Evolutionary conservation across 768 basidiomycete genomes (phyloP).

Genomic region (Hirschioporus abietinus): DNA sequence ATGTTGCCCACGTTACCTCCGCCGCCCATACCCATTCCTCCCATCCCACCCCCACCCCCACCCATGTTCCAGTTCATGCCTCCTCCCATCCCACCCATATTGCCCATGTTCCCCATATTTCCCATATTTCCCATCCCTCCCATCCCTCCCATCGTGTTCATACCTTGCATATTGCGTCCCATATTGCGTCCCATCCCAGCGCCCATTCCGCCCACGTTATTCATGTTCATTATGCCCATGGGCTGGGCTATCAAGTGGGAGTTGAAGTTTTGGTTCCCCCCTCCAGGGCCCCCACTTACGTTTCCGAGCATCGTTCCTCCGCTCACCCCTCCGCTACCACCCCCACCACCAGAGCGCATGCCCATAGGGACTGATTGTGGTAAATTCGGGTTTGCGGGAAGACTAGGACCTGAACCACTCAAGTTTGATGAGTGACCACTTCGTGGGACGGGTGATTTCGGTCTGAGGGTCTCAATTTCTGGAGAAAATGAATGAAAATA

Average conservation of each 20-base stretch:
- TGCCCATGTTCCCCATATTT: conserved; percentile 20
- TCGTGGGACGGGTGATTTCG: conserved; percentile 71
- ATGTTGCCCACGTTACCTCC: conserved; percentile 7
- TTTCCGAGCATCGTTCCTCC: conserved; percentile 14
- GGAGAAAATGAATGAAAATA: conserved; percentile 14
- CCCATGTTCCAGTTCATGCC: conserved; percentile 13
- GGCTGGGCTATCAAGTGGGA: conserved; percentile 29
- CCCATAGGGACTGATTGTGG: conserved; percentile 14
- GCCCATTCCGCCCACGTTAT: conserved; percentile 12
- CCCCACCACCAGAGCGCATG: conserved; percentile 14
- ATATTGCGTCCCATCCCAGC: conserved; percentile 14
- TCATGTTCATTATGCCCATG: conserved; percentile 23
- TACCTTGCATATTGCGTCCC: conserved; percentile 14
- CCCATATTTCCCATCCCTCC: conserved; percentile 23
- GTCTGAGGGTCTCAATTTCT: conserved; percentile 81
- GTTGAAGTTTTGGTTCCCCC: conserved; percentile 9
- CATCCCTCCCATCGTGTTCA: conserved; percentile 14
- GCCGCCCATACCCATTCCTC: conserved; percentile 13
- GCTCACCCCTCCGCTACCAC: conserved; percentile 15
- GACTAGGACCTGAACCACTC: not conserved
- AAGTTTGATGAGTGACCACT: conserved; percentile 18
- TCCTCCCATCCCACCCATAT: conserved; percentile 6
- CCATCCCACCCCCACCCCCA: conserved; percentile 15
- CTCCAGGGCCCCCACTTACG: not conserved
- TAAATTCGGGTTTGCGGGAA: conserved; percentile 10